A percentile compares a stretch with the other conserved stretches of the same genome.
Evolutionary conservation across 495 filamentous ascomycete genomes (phyloP).

Genomic region (Tuber brumale): DNA sequence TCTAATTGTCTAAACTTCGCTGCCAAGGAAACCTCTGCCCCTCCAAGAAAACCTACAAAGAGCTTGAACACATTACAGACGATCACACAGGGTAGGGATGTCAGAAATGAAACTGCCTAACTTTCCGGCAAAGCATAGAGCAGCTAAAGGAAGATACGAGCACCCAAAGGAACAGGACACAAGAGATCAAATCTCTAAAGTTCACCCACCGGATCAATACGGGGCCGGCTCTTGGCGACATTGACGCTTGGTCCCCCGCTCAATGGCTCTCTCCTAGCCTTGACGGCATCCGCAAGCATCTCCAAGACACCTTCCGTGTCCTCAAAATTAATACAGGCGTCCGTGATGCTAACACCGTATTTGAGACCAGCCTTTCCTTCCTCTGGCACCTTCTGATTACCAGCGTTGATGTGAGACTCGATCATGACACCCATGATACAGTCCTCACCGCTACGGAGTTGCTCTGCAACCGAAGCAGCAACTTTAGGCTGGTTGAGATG

Average conservation of each 20-base stretch:
- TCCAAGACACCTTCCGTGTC: conserved; percentile 81
- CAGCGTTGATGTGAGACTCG: conserved; percentile 93
- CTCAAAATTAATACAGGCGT: conserved; percentile 81
- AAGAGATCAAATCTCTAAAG: not conserved
- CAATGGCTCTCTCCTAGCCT: conserved; percentile 51
- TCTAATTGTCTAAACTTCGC: not conserved
- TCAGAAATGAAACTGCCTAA: not conserved
- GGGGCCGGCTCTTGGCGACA: not conserved
- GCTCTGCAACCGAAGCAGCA: conserved; percentile 70
- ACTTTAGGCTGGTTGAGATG: conserved; percentile 98
- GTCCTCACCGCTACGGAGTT: conserved; percentile 73
- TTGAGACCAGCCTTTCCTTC: conserved; percentile 85
- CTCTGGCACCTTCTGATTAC: conserved; percentile 81
- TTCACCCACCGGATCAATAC: not conserved
- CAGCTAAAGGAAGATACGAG: not conserved
- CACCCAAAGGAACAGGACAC: not conserved
- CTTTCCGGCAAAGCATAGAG: not conserved
- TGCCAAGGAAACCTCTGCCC: not conserved
- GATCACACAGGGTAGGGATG: not conserved
- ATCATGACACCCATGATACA: conserved; percentile 98
- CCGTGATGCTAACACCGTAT: conserved; percentile 95
- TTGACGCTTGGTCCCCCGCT: not conserved
- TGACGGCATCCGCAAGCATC: conserved; percentile 72
- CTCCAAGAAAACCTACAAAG: not conserved
- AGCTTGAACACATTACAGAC: not conserved